phyloP scores from a whole-genome alignment of 306 rosid species.

The Datisca glomerata region DNA sequence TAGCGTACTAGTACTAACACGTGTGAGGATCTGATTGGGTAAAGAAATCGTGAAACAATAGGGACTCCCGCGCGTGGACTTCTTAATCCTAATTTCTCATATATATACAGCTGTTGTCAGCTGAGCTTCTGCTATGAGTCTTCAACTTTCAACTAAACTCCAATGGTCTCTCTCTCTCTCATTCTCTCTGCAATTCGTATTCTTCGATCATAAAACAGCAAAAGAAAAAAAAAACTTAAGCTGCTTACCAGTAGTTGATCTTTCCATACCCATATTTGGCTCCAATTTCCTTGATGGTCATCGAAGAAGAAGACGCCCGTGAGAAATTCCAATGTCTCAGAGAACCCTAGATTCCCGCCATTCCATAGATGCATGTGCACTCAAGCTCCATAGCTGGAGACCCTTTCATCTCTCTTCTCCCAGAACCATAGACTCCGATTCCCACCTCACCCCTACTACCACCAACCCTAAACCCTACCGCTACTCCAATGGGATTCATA shows the following conservation, averaged over 20 bases:
- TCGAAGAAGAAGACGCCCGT: too few relatives aligned
- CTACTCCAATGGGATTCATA: conserved; percentile 28
- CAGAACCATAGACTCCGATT: conserved; percentile 39
- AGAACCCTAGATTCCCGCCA: conserved; percentile 52
- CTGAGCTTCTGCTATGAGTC: neutral
- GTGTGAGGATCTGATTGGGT: neutral
- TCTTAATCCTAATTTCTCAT: neutral
- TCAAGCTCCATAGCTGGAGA: conserved; percentile 64
- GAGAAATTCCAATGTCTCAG: conserved; percentile 34
- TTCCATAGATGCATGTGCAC: conserved; percentile 48
- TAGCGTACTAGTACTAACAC: too few relatives aligned
- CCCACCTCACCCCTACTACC: conserved; percentile 8
- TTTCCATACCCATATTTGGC: too few relatives aligned
- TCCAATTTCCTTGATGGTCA: too few relatives aligned
- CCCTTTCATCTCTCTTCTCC: conserved; percentile 48
- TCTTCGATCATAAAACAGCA: too few relatives aligned
- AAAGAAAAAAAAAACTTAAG: too few relatives aligned
- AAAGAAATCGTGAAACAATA: neutral
- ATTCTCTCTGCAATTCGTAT: neutral
- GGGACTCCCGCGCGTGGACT: neutral
- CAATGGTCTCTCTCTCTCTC: conserved; percentile 1
- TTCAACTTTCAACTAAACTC: too few relatives aligned
- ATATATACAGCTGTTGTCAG: neutral
- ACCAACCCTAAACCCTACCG: conserved; percentile 19
- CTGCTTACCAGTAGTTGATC: too few relatives aligned